Conservation (phyloP, 1,139 yeast genomes). For the Candida pseudocylindracea region DNA sequence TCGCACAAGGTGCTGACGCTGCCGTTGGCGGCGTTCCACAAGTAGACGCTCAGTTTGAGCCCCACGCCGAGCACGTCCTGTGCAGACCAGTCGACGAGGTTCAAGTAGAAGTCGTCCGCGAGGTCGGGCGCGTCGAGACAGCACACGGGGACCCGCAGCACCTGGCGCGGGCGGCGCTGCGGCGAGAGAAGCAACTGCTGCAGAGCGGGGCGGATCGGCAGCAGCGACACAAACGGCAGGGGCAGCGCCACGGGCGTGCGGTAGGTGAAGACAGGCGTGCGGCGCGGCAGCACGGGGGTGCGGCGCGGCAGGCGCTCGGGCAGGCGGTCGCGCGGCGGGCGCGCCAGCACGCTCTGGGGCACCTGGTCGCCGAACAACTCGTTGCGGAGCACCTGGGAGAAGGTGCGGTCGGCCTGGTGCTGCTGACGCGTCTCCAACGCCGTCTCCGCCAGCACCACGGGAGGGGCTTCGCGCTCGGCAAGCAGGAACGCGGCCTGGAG, state of each 20-base stretch:
- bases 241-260: constrained; percentile 48
- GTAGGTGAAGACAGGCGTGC: constrained; percentile 38
- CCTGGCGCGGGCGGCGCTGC: constrained; percentile 52
- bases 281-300: constrained; percentile 21
- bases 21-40: constrained; percentile 82
- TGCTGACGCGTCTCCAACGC: constrained; percentile 49
- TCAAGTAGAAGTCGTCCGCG: constrained; percentile 82
- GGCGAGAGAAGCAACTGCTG: constrained; percentile 66
- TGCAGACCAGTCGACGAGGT: constrained; percentile 90
- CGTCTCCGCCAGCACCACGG: constrained; percentile 19
- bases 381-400: constrained; percentile 66
- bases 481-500: constrained; percentile 72
- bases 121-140: constrained; percentile 94
- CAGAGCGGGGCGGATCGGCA: constrained; percentile 81
- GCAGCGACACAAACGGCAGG: constrained; percentile 44
- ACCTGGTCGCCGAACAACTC: constrained; percentile 82
- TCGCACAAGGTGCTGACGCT: constrained; percentile 67
- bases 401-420: constrained; percentile 73
- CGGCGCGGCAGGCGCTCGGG: constrained; percentile 1
- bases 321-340: constrained; percentile 2
- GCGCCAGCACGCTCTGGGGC: constrained; percentile 22
- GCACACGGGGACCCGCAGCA: constrained; percentile 74
- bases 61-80: constrained; percentile 84
- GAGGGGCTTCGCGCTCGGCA: constrained; percentile 22
- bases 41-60: constrained; percentile 64